These are phyloP conservation scores for Botryotinia narcissicola DNA, from an alignment of 2,329 filamentous ascomycete species.

Conservation along the genomic window DNA sequence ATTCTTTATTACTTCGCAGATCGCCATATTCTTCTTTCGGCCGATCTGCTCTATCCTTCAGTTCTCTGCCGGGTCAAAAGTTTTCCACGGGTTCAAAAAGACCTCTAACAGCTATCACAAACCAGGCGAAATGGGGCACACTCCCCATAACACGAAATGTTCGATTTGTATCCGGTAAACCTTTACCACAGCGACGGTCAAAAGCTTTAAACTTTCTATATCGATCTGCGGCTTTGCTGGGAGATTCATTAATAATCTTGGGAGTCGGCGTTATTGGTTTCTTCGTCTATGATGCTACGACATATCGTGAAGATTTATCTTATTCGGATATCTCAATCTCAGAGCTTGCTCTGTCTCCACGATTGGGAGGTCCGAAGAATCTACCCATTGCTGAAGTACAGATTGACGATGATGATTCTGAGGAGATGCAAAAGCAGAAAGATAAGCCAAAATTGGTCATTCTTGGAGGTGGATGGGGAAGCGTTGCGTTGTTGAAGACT, in stretches of 20 bases:
- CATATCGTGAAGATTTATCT: constrained; percentile 72
- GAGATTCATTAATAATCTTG: constrained; percentile 70
- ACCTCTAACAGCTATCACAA: neutral
- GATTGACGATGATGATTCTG: constrained; percentile 83
- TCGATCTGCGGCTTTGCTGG: constrained; percentile 67
- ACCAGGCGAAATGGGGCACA: constrained; percentile 19
- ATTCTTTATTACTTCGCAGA: constrained; percentile 18
- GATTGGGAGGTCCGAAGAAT: constrained; percentile 88
- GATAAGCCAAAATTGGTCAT: constrained; percentile 92
- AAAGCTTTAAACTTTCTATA: constrained; percentile 59
- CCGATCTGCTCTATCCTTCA: neutral
- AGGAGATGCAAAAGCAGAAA: constrained; percentile 67
- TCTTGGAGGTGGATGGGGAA: constrained; percentile 91
- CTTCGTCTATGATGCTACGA: constrained; percentile 91
- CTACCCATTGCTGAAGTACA: constrained; percentile 84
- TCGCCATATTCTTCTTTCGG: neutral
- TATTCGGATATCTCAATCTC: constrained; percentile 79
- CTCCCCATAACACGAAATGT: constrained; percentile 19
- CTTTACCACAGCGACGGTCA: constrained; percentile 50
- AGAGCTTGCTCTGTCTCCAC: constrained; percentile 75
- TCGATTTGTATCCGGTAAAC: constrained; percentile 49
- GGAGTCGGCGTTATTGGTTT: constrained; percentile 73
- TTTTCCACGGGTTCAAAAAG: constrained; percentile 1
- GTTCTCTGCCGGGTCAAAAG: neutral
- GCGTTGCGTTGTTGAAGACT: constrained; percentile 86